Conservation (phyloP, 495 filamentous ascomycete genomes). For the Penicillium samsonianum region DNA sequence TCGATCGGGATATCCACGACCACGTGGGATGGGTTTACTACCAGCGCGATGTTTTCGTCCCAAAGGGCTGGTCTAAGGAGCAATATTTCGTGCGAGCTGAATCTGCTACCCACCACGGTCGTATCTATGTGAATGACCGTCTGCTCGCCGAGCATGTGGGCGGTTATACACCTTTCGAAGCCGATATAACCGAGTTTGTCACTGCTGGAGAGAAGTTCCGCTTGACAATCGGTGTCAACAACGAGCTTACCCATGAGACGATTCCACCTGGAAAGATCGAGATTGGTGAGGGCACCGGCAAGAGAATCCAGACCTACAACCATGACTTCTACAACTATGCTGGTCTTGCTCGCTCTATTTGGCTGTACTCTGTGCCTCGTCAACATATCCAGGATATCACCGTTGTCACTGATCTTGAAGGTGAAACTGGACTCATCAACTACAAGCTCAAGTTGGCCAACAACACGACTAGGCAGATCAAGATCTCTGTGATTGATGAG, state of each 20-base stretch:
- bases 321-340: slow-evolving; percentile 15
- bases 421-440: slow-evolving; percentile 5
- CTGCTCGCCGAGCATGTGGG: slow-evolving; percentile 11
- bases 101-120: slow-evolving; percentile 6
- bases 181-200: background rate
- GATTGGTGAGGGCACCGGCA: background rate
- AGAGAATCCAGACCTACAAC: slow-evolving; percentile 5
- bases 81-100: slow-evolving; percentile 10
- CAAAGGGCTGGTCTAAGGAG: slow-evolving; percentile 12
- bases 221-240: slow-evolving; percentile 11
- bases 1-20: slow-evolving; percentile 5
- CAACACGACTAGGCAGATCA: background rate
- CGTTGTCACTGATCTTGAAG: slow-evolving; percentile 5
- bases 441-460: slow-evolving; percentile 6
- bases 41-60: slow-evolving; percentile 9
- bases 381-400: slow-evolving; percentile 10
- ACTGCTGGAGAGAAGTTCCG: slow-evolving; percentile 9
- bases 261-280: slow-evolving; percentile 8
- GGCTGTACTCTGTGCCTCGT: slow-evolving; percentile 6
- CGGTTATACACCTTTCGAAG: slow-evolving; percentile 11
- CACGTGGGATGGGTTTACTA: slow-evolving; percentile 13
- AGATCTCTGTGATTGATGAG: slow-evolving; percentile 2
- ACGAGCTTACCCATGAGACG: slow-evolving; percentile 7
- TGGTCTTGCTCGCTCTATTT: slow-evolving; percentile 9
- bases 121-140: slow-evolving; percentile 7